These are phyloP conservation scores for Melaleuca quinquenervia DNA, from an alignment of 345 rosid genomes.

Conservation along the genomic window DNA sequence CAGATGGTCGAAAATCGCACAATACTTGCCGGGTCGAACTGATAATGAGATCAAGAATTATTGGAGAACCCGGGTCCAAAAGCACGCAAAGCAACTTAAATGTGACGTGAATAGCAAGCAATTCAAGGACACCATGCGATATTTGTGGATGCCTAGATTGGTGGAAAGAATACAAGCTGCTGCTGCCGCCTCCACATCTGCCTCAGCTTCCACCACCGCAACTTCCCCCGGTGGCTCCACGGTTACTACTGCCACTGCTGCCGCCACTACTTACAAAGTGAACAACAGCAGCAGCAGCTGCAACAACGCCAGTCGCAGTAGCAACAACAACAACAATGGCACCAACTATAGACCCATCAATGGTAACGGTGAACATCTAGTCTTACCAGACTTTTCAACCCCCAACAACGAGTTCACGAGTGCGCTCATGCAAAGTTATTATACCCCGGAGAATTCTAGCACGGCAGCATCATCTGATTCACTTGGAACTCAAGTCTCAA, in stretches of 20 bases:
- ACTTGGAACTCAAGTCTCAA: slow-evolving; percentile 41
- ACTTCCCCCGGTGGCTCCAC: slow-evolving; percentile 1
- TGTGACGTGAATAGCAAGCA: slow-evolving; percentile 86
- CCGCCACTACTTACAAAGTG: background rate
- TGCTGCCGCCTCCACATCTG: slow-evolving; percentile 7
- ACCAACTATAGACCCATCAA: background rate
- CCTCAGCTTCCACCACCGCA: slow-evolving; percentile 7
- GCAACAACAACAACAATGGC: background rate
- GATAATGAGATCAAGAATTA: slow-evolving; percentile 96
- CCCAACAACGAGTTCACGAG: background rate
- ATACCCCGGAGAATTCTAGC: slow-evolving; percentile 67
- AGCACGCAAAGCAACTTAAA: slow-evolving; percentile 79
- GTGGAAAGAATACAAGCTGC: slow-evolving; percentile 84
- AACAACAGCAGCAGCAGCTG: background rate
- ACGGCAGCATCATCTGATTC: slow-evolving; percentile 61
- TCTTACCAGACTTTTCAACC: background rate
- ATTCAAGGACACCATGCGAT: slow-evolving; percentile 76
- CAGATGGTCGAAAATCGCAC: slow-evolving; percentile 96
- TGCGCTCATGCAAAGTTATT: background rate
- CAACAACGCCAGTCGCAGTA: background rate
- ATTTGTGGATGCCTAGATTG: slow-evolving; percentile 85
- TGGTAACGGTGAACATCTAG: background rate
- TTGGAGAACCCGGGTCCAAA: slow-evolving; percentile 95
- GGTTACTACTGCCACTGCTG: background rate
- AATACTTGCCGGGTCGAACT: slow-evolving; percentile 85